Conservation (phyloP, 2,329 filamentous ascomycete genomes). For the Alternaria brassicae region DNA sequence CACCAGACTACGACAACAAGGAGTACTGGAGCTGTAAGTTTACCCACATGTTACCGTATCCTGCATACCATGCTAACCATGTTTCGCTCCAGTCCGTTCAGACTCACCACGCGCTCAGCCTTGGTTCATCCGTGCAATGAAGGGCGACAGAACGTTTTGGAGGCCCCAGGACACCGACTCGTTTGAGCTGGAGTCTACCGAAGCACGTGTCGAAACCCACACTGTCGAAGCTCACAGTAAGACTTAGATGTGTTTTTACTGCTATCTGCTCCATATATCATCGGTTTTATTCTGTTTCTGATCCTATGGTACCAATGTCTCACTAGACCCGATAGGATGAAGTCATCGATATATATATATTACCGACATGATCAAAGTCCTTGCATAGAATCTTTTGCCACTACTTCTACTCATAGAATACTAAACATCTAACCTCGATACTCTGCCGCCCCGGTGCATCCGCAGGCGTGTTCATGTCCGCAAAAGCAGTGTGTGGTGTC, state of each 20-base stretch:
- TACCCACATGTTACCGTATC: neutral
- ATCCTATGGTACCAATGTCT: neutral
- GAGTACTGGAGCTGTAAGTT: slow-evolving; percentile 42
- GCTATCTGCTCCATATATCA: neutral
- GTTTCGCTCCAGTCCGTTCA: slow-evolving; percentile 18
- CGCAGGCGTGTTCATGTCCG: slow-evolving; percentile 61
- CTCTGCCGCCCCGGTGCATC: slow-evolving; percentile 63
- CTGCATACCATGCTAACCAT: slow-evolving; percentile 8
- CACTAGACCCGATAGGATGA: neutral
- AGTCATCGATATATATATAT: neutral
- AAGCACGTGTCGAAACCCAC: slow-evolving; percentile 3
- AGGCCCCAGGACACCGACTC: slow-evolving; percentile 26
- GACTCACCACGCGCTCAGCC: slow-evolving; percentile 35
- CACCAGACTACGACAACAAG: slow-evolving; percentile 38
- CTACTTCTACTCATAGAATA: slow-evolving; percentile 63
- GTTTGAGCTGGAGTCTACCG: slow-evolving; percentile 32
- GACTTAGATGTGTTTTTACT: neutral
- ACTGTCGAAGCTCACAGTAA: slow-evolving; percentile 14
- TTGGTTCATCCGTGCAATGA: slow-evolving; percentile 36
- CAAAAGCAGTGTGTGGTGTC: slow-evolving; percentile 71
- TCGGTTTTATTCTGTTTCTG: neutral
- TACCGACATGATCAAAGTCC: neutral
- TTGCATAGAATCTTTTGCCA: too few relatives aligned
- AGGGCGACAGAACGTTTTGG: slow-evolving; percentile 37
- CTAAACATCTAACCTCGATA: slow-evolving; percentile 69